Percentiles rank a stretch among this genome's conserved stretches.
These are phyloP conservation scores for Candida taoyuanica DNA, from an alignment of 805 yeast species.

Conservation along the genomic window DNA sequence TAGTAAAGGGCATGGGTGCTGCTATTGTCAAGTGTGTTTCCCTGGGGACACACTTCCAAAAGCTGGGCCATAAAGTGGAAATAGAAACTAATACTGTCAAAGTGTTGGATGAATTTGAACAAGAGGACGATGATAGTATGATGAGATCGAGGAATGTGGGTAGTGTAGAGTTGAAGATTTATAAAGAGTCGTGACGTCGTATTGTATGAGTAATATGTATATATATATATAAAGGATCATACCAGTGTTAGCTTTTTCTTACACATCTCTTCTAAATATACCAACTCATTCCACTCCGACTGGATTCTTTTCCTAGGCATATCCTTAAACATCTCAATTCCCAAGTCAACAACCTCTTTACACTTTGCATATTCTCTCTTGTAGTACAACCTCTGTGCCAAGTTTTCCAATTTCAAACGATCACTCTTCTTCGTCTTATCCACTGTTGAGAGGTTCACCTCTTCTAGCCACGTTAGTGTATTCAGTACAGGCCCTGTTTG, in stretches of 20 bases:
- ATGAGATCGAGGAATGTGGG: conserved; percentile 36
- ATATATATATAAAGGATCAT: neutral
- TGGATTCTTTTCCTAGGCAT: conserved; percentile 37
- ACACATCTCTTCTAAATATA: conserved; percentile 40
- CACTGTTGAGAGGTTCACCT: conserved; percentile 24
- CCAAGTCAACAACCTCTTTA: conserved; percentile 36
- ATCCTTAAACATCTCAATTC: conserved; percentile 32
- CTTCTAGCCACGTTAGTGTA: conserved; percentile 40
- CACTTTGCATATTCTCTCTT: conserved; percentile 48
- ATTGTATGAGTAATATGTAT: too few species aligned
- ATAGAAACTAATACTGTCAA: conserved; percentile 58
- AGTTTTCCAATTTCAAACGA: conserved; percentile 50
- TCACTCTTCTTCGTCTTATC: conserved; percentile 44
- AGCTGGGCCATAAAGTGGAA: conserved; percentile 49
- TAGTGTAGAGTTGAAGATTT: conserved; percentile 40
- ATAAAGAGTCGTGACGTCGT: conserved; percentile 5
- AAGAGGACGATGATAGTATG: conserved; percentile 28
- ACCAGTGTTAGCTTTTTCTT: conserved; percentile 16
- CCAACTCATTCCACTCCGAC: conserved; percentile 48
- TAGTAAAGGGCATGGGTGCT: conserved; percentile 72
- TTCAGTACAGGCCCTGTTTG: conserved; percentile 55
- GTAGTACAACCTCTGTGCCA: conserved; percentile 62
- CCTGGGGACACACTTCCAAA: conserved; percentile 56
- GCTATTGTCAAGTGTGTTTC: conserved; percentile 61
- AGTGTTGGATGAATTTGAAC: conserved; percentile 65